Conservation (phyloP, 192 early-diverging fungal species). For the Backusella parvicylindrica region DNA sequence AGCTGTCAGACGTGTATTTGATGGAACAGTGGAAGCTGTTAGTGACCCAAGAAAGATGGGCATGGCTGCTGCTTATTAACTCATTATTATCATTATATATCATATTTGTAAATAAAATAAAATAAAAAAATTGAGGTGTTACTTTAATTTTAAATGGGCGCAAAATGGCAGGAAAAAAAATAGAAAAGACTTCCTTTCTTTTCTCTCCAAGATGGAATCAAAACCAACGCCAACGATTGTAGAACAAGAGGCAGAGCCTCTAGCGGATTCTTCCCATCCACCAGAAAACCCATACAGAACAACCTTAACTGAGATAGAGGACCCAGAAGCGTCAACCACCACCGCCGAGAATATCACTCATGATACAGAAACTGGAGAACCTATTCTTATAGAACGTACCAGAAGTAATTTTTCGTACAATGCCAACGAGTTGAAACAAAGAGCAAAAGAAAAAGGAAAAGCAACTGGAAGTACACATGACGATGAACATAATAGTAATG, state of each 20-base stretch:
- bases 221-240: not conserved
- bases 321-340: not conserved
- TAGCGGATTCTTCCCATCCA: not conserved
- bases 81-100: not conserved
- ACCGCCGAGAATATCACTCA: not conserved
- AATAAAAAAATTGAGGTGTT: not conserved
- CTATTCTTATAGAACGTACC: conserved; percentile 15
- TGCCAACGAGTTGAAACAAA: conserved; percentile 9
- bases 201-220: not conserved
- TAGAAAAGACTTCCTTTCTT: not conserved
- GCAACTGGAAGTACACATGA: not conserved
- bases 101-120: not conserved
- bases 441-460: not conserved
- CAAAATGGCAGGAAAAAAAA: conserved; percentile 1
- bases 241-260: not conserved
- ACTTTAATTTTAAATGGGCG: not conserved
- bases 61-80: conserved; percentile 26
- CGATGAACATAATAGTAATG: not conserved
- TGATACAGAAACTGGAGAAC: not conserved
- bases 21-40: conserved; percentile 22
- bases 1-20: conserved; percentile 8
- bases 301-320: not conserved
- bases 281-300: not conserved
- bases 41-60: conserved; percentile 32
- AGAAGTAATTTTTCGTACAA: conserved; percentile 16